Evolutionary conservation across 2,329 filamentous ascomycete genomes (phyloP), one percentile per base, ranked within the genome.

Genomic region (Chlorencoelia australis): DNA sequence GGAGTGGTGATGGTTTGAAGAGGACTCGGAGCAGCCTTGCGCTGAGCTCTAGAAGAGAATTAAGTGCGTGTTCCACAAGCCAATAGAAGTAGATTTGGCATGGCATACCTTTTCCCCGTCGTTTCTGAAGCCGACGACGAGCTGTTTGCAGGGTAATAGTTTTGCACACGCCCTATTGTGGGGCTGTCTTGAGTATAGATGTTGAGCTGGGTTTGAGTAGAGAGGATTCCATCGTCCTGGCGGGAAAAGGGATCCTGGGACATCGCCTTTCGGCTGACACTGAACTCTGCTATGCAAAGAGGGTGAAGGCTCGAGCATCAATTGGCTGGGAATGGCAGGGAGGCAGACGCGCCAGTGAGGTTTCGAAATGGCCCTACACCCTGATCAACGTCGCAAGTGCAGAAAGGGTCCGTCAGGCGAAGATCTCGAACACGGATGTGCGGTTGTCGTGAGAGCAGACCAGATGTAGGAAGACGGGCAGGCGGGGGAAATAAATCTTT

Each of bases 21-120:
- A 33, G 55, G 54, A 47, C 54, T 57, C 20, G 54, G 54, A 43
- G 50, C 51, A 42, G 54, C 43, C 46, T 53, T 57, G 35, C 52
- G 51, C 33, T 47, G 48, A 44, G 51, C 53, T 41, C 54, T 56
- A 42, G 41, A 41, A 32, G 22, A 39, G 25, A 34, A 35, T 43
- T 52, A 28, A 48, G 44, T 44, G 43, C 41, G 41, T 42, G 45
- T 47, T 34, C 39, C 39, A 22, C 22, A 19, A 21, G 33, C 14
- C 9, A 35, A 7, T 24, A 11, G 7, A 24, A 7, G 21, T 4
- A 25, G 22, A 25, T 9, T 25, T 16, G 30, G 36, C 14, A 33
- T 33, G 24, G 37, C 50, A n/a, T 46, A 54, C 52, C 52, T 50
- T 35, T 49, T 51, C 33, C 40, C 44, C 26, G n/a, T n/a, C n/a